A percentile compares a stretch with the other conserved stretches of the same genome.
phyloP scores from a whole-genome alignment of 2,329 filamentous ascomycete genomes.

The Alternaria ventricosa region DNA sequence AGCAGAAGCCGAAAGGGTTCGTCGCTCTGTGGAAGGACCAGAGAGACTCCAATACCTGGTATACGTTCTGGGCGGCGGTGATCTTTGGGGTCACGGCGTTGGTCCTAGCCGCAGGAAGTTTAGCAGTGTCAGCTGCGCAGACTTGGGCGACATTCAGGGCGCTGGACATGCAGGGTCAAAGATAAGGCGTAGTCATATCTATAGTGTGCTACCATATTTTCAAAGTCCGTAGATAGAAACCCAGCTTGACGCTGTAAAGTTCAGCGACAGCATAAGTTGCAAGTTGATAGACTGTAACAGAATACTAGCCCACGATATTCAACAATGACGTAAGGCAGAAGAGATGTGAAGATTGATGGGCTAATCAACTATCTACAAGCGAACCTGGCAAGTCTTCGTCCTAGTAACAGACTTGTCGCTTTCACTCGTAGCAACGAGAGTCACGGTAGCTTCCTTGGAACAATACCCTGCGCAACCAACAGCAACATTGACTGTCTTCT shows the following conservation, averaged over 20 bases:
- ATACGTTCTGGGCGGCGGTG: not conserved
- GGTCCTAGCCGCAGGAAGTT: not conserved
- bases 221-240: not conserved
- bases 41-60: not conserved
- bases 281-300: not conserved
- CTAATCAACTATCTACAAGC: not conserved
- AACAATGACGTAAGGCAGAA: not conserved
- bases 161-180: not conserved
- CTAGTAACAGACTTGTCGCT: conserved; percentile 16
- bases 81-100: not conserved
- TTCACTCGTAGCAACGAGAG: conserved; percentile 56
- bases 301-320: not conserved
- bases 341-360: not conserved
- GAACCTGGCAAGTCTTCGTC: not conserved
- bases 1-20: not conserved
- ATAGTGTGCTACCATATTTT: not conserved
- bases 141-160: not conserved
- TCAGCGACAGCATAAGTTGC: not conserved
- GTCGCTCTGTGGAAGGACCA: not conserved
- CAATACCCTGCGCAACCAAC: conserved; percentile 43
- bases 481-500: conserved; percentile 51
- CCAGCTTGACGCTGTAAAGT: not conserved
- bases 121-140: not conserved
- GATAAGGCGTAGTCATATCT: not conserved
- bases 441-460: conserved; percentile 49